Conservation (phyloP, 805 yeast species). For the Yarrowia sp. region DNA sequence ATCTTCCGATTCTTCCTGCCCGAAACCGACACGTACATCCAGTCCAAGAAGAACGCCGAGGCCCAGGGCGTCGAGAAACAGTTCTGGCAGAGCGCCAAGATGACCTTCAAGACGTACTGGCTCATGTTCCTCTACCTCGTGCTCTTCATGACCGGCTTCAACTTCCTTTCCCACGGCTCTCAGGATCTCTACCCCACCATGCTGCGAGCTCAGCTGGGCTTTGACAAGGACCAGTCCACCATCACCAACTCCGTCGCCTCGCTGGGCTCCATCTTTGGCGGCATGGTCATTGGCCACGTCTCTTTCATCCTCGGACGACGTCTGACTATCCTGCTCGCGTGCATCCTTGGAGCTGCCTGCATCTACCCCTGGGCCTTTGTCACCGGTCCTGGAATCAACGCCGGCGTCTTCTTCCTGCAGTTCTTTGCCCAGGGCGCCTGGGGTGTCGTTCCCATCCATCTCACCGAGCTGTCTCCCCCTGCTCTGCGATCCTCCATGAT, state of each 20-base stretch:
- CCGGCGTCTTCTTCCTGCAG: constrained; percentile 62
- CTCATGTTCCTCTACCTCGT: constrained; percentile 55
- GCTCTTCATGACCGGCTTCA: constrained; percentile 62
- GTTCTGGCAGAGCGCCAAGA: neutral
- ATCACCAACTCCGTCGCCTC: constrained; percentile 63
- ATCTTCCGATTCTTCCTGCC: constrained; percentile 58
- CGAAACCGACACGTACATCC: constrained; percentile 55
- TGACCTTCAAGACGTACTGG: constrained; percentile 52
- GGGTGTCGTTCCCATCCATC: constrained; percentile 68
- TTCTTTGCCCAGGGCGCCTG: constrained; percentile 63
- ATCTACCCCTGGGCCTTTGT: constrained; percentile 61
- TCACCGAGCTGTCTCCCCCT: constrained; percentile 65
- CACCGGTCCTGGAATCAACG: constrained; percentile 49
- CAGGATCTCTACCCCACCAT: constrained; percentile 71
- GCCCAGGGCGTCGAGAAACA: neutral
- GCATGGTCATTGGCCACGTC: constrained; percentile 55
- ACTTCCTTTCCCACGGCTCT: constrained; percentile 69
- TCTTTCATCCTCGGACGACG: constrained; percentile 63
- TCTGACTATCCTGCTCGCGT: constrained; percentile 51
- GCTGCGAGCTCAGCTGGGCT: constrained; percentile 51
- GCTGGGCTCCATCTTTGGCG: constrained; percentile 67
- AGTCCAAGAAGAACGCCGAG: constrained; percentile 28
- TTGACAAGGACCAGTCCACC: constrained; percentile 49
- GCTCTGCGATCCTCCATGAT: constrained; percentile 59
- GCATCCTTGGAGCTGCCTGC: constrained; percentile 56